These are phyloP conservation scores for Naganishia albida DNA, from an alignment of 1,284 basidiomycete genomes.

Conservation along the genomic window DNA sequence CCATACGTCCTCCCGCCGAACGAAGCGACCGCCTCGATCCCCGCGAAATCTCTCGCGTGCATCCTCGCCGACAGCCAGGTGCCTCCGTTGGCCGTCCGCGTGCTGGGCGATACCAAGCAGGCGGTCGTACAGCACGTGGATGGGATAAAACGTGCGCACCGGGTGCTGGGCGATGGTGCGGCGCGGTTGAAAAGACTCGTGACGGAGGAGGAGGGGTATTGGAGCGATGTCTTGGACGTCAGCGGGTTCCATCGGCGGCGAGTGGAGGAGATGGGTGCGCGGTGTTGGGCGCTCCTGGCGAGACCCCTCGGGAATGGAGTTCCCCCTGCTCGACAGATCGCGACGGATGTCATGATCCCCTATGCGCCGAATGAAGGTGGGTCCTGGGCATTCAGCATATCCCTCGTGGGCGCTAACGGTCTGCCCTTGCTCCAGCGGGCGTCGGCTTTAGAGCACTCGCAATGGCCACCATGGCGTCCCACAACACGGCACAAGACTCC, in stretches of 20 bases:
- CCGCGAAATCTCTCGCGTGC: constrained; percentile 16
- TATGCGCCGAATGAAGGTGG: constrained; percentile 53
- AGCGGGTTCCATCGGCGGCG: not conserved
- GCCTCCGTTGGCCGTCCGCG: constrained; percentile 6
- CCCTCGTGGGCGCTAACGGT: too few species aligned
- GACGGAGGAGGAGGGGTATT: constrained; percentile 22
- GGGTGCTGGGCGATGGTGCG: constrained; percentile 18
- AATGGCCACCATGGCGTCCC: constrained; percentile 22
- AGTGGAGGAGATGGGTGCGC: not conserved
- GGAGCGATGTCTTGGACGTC: constrained; percentile 25
- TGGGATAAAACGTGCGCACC: constrained; percentile 10
- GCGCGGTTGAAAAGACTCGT: constrained; percentile 19
- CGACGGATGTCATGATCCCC: constrained; percentile 51
- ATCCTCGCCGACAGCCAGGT: constrained; percentile 4
- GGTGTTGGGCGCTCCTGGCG: constrained; percentile 25
- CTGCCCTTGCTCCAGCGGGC: constrained; percentile 3
- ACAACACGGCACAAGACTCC: not conserved
- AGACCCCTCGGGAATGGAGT: constrained; percentile 19
- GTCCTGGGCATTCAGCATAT: not conserved
- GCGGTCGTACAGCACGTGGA: constrained; percentile 31
- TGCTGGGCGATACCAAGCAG: constrained; percentile 16
- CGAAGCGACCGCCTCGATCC: constrained; percentile 24
- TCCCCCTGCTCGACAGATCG: constrained; percentile 33
- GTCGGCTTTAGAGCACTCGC: constrained; percentile 16
- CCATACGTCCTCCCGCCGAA: constrained; percentile 26